Evolutionary conservation across 1,284 basidiomycete genomes (phyloP).

Genomic region (Earliella scabrosa): DNA sequence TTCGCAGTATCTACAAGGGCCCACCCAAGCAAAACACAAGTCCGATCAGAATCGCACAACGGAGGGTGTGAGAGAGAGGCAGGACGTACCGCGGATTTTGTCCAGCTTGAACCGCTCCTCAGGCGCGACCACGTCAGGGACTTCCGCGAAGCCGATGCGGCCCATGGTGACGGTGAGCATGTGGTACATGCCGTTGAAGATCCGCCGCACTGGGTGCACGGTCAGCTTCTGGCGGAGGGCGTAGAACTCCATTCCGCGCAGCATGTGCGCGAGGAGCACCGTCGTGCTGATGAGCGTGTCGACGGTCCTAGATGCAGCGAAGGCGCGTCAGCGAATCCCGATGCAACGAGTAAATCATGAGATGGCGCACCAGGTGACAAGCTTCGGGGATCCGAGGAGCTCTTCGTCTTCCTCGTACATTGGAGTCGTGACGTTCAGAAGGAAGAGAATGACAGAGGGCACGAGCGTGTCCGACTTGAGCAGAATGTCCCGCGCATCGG

Average conservation of each 20-base stretch:
- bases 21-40: not conserved
- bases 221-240: conserved; percentile 61
- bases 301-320: conserved; percentile 45
- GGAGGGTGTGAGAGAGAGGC: not conserved
- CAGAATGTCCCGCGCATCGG: conserved; percentile 54
- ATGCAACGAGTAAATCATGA: not conserved
- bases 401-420: conserved; percentile 69
- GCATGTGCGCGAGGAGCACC: conserved; percentile 63
- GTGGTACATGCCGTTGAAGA: conserved; percentile 74
- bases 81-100: conserved; percentile 52
- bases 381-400: conserved; percentile 43
- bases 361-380: conserved; percentile 43
- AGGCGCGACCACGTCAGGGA: conserved; percentile 61
- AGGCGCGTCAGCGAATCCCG: not conserved
- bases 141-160: conserved; percentile 70
- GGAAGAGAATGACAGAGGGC: conserved; percentile 62
- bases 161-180: conserved; percentile 80
- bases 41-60: not conserved
- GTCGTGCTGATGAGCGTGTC: conserved; percentile 53
- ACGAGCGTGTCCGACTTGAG: conserved; percentile 57
- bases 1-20: conserved; percentile 27
- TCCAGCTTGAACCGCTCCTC: conserved; percentile 51
- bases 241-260: conserved; percentile 47
- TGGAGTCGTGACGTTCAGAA: conserved; percentile 53
- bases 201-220: conserved; percentile 48